Evolutionary conservation across 129 eudicot genomes (phyloP).

Genomic region (Calendula officinalis): DNA sequence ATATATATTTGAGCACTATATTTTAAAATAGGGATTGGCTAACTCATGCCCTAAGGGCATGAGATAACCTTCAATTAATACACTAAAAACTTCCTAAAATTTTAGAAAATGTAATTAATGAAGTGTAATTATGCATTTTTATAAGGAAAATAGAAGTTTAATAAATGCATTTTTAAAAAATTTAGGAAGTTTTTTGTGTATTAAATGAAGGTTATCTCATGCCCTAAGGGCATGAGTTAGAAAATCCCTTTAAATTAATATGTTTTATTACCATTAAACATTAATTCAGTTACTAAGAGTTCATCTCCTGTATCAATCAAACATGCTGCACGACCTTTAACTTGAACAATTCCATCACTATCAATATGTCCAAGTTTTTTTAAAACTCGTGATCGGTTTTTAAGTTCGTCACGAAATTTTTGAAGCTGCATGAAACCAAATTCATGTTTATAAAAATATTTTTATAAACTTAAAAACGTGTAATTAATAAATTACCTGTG

Average conservation of each 20-base stretch:
- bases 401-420: constrained; percentile 95
- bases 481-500: constrained; percentile 59
- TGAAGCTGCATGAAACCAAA: constrained; percentile 60
- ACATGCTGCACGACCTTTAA: constrained; percentile 96
- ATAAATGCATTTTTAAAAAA: too few relatives aligned
- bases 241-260: too few relatives aligned
- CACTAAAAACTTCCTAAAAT: too few relatives aligned
- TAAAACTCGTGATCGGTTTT: constrained; percentile 86
- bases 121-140: too few relatives aligned
- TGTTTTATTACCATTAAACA: constrained; percentile 77
- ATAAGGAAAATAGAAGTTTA: too few relatives aligned
- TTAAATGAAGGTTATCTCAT: too few relatives aligned
- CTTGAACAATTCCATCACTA: constrained; percentile 84
- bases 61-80: too few relatives aligned
- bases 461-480: background rate
- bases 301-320: constrained; percentile 97
- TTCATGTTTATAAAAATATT: background rate
- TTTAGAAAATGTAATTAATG: too few relatives aligned
- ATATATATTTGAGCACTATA: constrained; percentile 8
- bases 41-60: too few relatives aligned
- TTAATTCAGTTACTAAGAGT: constrained; percentile 92
- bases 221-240: too few relatives aligned
- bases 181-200: too few relatives aligned
- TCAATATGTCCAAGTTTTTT: constrained; percentile 95
- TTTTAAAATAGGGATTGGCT: too few relatives aligned